Conservation (phyloP, 1,284 basidiomycete genomes). For the Apiotrichum gracile region DNA sequence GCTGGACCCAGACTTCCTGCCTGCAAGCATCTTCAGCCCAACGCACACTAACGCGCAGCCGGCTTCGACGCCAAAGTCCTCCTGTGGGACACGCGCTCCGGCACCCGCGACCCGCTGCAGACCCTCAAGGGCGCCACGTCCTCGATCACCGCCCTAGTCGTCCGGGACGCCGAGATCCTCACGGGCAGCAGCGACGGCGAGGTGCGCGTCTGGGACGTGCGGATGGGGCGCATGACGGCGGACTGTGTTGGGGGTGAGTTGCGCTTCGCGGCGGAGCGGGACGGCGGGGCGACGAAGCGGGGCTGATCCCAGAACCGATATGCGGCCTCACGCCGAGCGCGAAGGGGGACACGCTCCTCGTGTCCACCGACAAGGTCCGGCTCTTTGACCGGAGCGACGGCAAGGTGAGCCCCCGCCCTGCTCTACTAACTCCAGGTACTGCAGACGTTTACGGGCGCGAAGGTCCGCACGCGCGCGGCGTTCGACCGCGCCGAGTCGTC, state of each 20-base stretch:
- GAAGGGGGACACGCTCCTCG: constrained; percentile 49
- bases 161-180: constrained; percentile 61
- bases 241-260: constrained; percentile 83
- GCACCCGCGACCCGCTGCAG: constrained; percentile 79
- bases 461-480: constrained; percentile 61
- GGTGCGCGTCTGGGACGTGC: constrained; percentile 85
- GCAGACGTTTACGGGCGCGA: constrained; percentile 75
- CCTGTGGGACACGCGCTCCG: constrained; percentile 81
- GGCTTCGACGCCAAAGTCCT: constrained; percentile 72
- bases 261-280: too few relatives aligned
- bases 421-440: constrained; percentile 50
- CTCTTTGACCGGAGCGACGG: too few relatives aligned
- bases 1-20: too few relatives aligned
- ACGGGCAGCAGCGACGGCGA: constrained; percentile 86
- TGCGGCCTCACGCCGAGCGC: constrained; percentile 54
- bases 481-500: constrained; percentile 76
- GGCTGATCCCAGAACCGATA: too few relatives aligned
- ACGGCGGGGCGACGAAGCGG: too few relatives aligned
- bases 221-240: constrained; percentile 77
- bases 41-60: constrained; percentile 18
- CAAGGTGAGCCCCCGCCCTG: too few relatives aligned
- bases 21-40: rapidly evolving
- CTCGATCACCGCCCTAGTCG: constrained; percentile 73
- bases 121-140: constrained; percentile 83
- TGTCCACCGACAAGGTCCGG: too few relatives aligned